Percentiles rank a stretch among this genome's conserved stretches.
Evolutionary conservation across 345 rosid genomes (phyloP).

Genomic region (Citrus trifoliata): DNA sequence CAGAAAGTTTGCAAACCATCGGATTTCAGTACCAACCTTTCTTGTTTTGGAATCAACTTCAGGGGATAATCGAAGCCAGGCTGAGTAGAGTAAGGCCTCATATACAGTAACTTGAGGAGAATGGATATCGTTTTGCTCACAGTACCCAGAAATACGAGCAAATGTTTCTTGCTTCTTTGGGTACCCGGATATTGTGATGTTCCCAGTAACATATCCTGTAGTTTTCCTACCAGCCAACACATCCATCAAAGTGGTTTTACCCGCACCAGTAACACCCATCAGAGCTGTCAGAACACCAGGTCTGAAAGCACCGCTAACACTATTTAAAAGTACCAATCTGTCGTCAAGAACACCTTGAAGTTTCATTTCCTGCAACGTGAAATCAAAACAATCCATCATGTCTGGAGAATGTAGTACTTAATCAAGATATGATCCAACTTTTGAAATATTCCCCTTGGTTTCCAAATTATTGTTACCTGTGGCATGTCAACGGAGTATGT

Average conservation of each 20-base stretch:
- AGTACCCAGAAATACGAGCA: slow-evolving; percentile 76
- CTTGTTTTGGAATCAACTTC: slow-evolving; percentile 48
- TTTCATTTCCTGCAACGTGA: slow-evolving; percentile 48
- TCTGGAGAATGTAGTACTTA: background rate
- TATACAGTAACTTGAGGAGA: slow-evolving; percentile 77
- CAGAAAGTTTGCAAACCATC: too few relatives aligned
- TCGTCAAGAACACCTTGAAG: slow-evolving; percentile 53
- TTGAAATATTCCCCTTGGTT: background rate
- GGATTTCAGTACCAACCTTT: slow-evolving; percentile 41
- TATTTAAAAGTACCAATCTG: slow-evolving; percentile 58
- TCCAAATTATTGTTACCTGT: slow-evolving; percentile 23
- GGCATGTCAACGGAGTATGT: slow-evolving; percentile 49
- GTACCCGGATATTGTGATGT: slow-evolving; percentile 63
- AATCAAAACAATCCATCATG: background rate
- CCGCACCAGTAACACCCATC: slow-evolving; percentile 85
- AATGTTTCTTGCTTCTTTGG: slow-evolving; percentile 79
- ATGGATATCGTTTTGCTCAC: slow-evolving; percentile 77
- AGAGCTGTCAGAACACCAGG: slow-evolving; percentile 84
- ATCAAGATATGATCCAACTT: background rate
- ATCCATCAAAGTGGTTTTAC: slow-evolving; percentile 87
- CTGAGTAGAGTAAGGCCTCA: slow-evolving; percentile 73
- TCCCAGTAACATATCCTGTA: slow-evolving; percentile 69
- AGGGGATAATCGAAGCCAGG: slow-evolving; percentile 65
- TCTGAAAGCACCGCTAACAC: slow-evolving; percentile 75
- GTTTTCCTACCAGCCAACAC: slow-evolving; percentile 88